phyloP scores from a whole-genome alignment of 257 asterid species.

The Phtheirospermum japonicum region DNA sequence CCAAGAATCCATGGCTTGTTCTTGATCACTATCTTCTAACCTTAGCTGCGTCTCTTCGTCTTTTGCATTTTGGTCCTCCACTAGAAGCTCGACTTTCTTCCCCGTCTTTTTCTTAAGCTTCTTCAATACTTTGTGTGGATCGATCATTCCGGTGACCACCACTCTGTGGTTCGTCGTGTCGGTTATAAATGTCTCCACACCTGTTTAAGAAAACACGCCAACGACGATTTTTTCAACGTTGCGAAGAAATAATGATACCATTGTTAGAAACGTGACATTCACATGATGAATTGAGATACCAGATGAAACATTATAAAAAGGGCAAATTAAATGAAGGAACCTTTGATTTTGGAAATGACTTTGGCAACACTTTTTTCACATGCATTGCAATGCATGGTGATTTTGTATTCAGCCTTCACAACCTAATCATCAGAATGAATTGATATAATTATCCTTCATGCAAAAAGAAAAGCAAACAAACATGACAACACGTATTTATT shows the following conservation, averaged over 20 bases:
- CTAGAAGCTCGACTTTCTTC: constrained; percentile 55
- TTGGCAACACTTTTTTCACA: constrained; percentile 77
- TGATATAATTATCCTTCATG: neutral
- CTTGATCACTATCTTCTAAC: constrained; percentile 19
- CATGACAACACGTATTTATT: neutral
- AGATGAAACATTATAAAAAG: neutral
- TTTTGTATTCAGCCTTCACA: constrained; percentile 54
- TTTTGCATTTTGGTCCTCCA: constrained; percentile 29
- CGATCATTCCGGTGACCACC: constrained; percentile 47
- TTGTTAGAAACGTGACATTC: too few relatives aligned
- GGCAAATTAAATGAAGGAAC: constrained; percentile 33
- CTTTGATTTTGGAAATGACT: constrained; percentile 66
- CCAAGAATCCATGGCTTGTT: constrained; percentile 29
- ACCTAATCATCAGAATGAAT: constrained; percentile 29
- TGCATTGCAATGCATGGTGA: constrained; percentile 85
- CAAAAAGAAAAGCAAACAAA: too few relatives aligned
- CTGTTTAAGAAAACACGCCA: constrained; percentile 29
- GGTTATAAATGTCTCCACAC: constrained; percentile 64
- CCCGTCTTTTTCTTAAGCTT: constrained; percentile 67
- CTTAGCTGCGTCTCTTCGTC: constrained; percentile 12
- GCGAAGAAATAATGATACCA: too few relatives aligned
- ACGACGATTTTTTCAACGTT: neutral
- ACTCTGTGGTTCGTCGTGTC: constrained; percentile 61
- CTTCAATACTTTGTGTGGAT: constrained; percentile 58
- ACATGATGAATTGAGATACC: too few relatives aligned